Percentiles rank a stretch among this genome's conserved stretches.
phyloP scores from a whole-genome alignment of 192 early-diverging fungal species.

The Gaertneriomyces sp. region DNA sequence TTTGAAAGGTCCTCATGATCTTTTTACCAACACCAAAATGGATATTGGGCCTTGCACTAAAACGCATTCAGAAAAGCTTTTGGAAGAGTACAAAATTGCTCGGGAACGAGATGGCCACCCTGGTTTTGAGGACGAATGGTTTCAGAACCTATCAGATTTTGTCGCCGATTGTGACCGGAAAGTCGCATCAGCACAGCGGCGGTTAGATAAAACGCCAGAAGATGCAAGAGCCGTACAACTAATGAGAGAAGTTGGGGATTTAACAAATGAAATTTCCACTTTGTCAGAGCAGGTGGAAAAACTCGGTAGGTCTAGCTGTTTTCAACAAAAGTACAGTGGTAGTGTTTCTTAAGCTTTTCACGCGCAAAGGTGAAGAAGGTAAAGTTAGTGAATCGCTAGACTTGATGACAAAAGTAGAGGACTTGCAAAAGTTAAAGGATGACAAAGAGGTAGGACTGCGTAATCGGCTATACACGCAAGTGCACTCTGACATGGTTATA shows the following conservation, averaged over 20 bases:
- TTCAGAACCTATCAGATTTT: slow-evolving; percentile 40
- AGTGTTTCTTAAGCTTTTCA: not conserved
- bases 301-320: slow-evolving; percentile 30
- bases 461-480: not conserved
- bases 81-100: slow-evolving; percentile 48
- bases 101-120: slow-evolving; percentile 25
- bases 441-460: slow-evolving; percentile 42
- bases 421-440: slow-evolving; percentile 35
- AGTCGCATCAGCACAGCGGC: slow-evolving; percentile 39
- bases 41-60: slow-evolving; percentile 51
- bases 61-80: slow-evolving; percentile 45
- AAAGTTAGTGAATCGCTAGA: slow-evolving; percentile 46
- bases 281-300: slow-evolving; percentile 43
- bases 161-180: slow-evolving; percentile 52
- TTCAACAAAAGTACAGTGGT: not conserved
- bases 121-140: slow-evolving; percentile 46
- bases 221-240: slow-evolving; percentile 31
- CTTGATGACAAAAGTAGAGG: slow-evolving; percentile 42
- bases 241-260: slow-evolving; percentile 32
- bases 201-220: slow-evolving; percentile 51
- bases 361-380: slow-evolving; percentile 42
- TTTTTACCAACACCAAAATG: slow-evolving; percentile 49
- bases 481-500: slow-evolving; percentile 11
- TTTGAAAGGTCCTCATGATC: slow-evolving; percentile 40
- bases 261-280: slow-evolving; percentile 35